Evolutionary conservation across 441 rosid genomes (phyloP).

Genomic region (Viola pubescens): DNA sequence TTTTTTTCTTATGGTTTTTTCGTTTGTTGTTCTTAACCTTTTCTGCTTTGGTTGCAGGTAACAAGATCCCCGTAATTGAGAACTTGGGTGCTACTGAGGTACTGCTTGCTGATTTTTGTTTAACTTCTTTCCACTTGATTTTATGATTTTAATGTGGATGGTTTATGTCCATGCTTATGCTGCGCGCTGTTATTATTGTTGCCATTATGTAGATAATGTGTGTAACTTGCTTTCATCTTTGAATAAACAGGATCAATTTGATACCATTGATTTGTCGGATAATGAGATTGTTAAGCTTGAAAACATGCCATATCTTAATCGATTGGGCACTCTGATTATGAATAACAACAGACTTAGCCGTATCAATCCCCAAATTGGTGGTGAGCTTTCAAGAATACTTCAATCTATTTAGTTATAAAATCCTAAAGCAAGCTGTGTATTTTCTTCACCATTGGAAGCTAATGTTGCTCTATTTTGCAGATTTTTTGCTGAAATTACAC

Average conservation of each 20-base stretch:
- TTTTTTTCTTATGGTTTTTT: not conserved
- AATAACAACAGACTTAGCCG: constrained; percentile 92
- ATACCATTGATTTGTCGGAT: constrained; percentile 90
- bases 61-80: constrained; percentile 92
- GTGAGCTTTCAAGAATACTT: constrained; percentile 26
- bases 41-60: constrained; percentile 35
- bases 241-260: constrained; percentile 78
- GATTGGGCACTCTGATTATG: constrained; percentile 79
- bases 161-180: not conserved
- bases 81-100: constrained; percentile 99
- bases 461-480: constrained; percentile 33
- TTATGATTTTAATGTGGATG: not conserved
- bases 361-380: constrained; percentile 81
- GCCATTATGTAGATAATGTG: not conserved
- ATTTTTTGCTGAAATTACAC: constrained; percentile 84
- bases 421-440: not conserved
- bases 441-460: not conserved
- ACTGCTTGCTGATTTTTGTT: constrained; percentile 3
- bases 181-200: not conserved
- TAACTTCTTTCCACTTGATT: not conserved
- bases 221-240: constrained; percentile 9
- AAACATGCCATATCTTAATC: constrained; percentile 76
- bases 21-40: not conserved
- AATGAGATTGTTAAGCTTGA: constrained; percentile 99
- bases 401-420: not conserved